phyloP scores from a whole-genome alignment of 371 early-diverging fungal genomes.

The Catenaria anguillulae region DNA sequence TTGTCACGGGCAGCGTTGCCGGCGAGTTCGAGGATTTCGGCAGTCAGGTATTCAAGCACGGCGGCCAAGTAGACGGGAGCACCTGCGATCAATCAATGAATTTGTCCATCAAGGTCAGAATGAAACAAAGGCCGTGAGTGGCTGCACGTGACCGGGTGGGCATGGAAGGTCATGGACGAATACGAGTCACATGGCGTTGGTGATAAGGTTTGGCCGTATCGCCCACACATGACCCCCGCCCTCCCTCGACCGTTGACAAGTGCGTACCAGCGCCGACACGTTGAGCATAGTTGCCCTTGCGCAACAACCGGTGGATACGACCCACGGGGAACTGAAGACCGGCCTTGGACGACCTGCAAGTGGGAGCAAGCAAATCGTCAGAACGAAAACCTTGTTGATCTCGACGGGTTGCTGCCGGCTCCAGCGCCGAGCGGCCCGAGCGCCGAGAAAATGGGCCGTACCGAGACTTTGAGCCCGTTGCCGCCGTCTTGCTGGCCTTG shows the following conservation, averaged over 20 bases:
- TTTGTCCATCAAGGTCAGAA: too few species aligned
- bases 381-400: too few species aligned
- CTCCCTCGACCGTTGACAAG: too few species aligned
- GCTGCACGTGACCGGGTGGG: too few species aligned
- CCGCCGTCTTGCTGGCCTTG: neutral
- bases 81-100: slow-evolving; percentile 7
- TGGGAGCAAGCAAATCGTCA: neutral
- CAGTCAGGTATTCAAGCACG: slow-evolving; percentile 39
- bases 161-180: too few species aligned
- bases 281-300: slow-evolving; percentile 44
- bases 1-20: slow-evolving; percentile 43
- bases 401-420: too few species aligned
- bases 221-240: too few species aligned
- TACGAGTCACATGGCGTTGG: too few species aligned
- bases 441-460: slow-evolving; percentile 31
- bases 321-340: slow-evolving; percentile 16
- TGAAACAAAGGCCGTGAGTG: too few species aligned
- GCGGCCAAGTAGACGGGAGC: slow-evolving; percentile 42
- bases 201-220: too few species aligned
- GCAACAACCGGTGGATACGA: slow-evolving; percentile 14
- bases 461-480: slow-evolving; percentile 14
- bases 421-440: too few species aligned
- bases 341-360: slow-evolving; percentile 9
- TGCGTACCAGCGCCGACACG: slow-evolving; percentile 26
- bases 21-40: slow-evolving; percentile 41